phyloP scores from a whole-genome alignment of 1,284 basidiomycete species.

The Cyathus olla region DNA sequence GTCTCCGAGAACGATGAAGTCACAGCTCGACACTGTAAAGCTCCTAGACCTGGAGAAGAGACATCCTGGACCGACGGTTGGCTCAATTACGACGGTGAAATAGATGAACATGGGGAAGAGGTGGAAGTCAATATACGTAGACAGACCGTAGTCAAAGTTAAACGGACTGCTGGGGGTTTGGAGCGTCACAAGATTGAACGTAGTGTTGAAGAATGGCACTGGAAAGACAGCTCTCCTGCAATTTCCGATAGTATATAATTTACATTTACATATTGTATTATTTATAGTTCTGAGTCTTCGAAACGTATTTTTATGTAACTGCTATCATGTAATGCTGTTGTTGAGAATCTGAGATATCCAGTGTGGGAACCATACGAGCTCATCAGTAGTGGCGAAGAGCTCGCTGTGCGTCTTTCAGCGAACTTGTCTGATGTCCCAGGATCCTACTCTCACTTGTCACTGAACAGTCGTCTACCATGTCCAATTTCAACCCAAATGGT shows the following conservation, averaged over 20 bases:
- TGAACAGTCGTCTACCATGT: conserved; percentile 27
- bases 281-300: too few species aligned
- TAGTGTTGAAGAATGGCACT: conserved; percentile 74
- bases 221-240: conserved; percentile 41
- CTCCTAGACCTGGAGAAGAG: conserved; percentile 44
- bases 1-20: conserved; percentile 55
- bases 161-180: conserved; percentile 64
- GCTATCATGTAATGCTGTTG: too few species aligned
- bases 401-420: neutral
- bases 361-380: conserved; percentile 5
- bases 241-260: too few species aligned
- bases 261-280: too few species aligned
- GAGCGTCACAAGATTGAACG: conserved; percentile 80
- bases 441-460: too few species aligned
- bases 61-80: conserved; percentile 51
- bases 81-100: conserved; percentile 38
- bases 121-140: conserved; percentile 59
- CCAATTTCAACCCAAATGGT: conserved; percentile 33
- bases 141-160: conserved; percentile 68
- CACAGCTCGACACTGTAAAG: conserved; percentile 44
- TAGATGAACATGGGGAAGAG: conserved; percentile 42
- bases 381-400: neutral
- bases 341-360: too few species aligned
- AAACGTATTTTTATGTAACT: too few species aligned
- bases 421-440: too few species aligned